A percentile compares a stretch with the other conserved stretches of the same genome.
Conservation (phyloP, 1,284 basidiomycete genomes). For the Papiliotrema laurentii region DNA sequence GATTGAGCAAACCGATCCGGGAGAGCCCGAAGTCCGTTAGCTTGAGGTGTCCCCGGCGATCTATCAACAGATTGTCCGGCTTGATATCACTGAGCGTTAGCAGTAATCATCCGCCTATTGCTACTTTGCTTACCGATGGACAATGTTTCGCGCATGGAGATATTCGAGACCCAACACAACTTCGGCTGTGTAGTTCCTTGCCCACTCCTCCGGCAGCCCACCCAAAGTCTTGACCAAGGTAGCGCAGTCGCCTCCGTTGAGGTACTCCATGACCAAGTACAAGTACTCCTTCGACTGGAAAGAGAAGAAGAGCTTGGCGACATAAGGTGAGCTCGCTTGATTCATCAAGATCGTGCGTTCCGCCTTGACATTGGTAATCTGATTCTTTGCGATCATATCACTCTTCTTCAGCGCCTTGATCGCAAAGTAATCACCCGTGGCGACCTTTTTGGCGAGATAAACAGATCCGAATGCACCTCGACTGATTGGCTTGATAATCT, state of each 20-base stretch:
- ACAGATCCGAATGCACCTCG: slow-evolving; percentile 99
- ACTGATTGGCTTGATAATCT: slow-evolving; percentile 98
- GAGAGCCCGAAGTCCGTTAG: slow-evolving; percentile 97
- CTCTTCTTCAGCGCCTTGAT: slow-evolving; percentile 99
- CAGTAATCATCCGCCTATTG: not conserved
- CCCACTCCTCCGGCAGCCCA: slow-evolving; percentile 91
- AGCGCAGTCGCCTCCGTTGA: slow-evolving; percentile 95
- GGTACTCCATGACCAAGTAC: slow-evolving; percentile 97
- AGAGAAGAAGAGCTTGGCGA: slow-evolving; percentile 96
- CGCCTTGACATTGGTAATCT: slow-evolving; percentile 99
- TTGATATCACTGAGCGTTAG: slow-evolving; percentile 77
- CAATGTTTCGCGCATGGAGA: slow-evolving; percentile 86
- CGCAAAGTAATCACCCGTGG: slow-evolving; percentile 96
- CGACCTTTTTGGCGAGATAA: slow-evolving; percentile 96
- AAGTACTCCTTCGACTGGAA: slow-evolving; percentile 96
- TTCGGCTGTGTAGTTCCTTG: slow-evolving; percentile 92
- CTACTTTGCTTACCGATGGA: slow-evolving; percentile 78
- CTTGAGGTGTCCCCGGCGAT: slow-evolving; percentile 92
- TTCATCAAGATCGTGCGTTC: slow-evolving; percentile 99
- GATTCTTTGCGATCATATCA: slow-evolving; percentile 99
- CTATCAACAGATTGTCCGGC: slow-evolving; percentile 95
- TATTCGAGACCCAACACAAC: slow-evolving; percentile 93
- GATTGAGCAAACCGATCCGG: slow-evolving; percentile 91
- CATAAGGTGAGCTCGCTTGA: slow-evolving; percentile 98
- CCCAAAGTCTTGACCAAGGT: slow-evolving; percentile 95